Evolutionary conservation across 2,329 filamentous ascomycete species (phyloP).

Genomic region (Huntiella savannae): DNA sequence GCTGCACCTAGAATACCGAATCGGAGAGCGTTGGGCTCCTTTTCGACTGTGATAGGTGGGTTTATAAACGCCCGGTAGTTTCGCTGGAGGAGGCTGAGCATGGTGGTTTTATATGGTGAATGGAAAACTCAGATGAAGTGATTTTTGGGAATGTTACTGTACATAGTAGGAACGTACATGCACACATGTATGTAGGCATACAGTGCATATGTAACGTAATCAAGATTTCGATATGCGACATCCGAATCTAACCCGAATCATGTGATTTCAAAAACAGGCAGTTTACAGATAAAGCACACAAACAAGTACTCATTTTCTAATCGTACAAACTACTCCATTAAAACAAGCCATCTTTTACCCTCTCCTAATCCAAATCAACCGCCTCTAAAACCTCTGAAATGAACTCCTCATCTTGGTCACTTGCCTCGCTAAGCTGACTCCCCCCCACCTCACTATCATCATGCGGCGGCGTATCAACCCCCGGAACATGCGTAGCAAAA

Average conservation of each 20-base stretch:
- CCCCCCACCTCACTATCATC: slow-evolving; percentile 31
- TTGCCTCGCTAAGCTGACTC: slow-evolving; percentile 23
- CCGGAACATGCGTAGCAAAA: slow-evolving; percentile 16
- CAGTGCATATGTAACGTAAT: too few species aligned
- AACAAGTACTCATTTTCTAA: too few species aligned
- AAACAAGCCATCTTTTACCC: not conserved
- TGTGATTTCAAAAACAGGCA: too few species aligned
- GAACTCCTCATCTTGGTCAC: slow-evolving; percentile 11
- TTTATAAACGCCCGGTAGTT: slow-evolving; percentile 3
- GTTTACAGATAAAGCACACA: too few species aligned
- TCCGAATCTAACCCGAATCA: too few species aligned
- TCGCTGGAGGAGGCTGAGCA: not conserved
- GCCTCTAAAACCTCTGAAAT: slow-evolving; percentile 14
- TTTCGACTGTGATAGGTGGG: slow-evolving; percentile 1
- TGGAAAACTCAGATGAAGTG: too few species aligned
- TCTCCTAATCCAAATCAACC: slow-evolving; percentile 14
- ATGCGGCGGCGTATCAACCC: slow-evolving; percentile 33
- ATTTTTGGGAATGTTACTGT: too few species aligned
- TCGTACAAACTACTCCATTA: too few species aligned
- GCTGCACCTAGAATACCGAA: slow-evolving; percentile 26
- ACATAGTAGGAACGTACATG: too few species aligned
- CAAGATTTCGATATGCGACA: too few species aligned
- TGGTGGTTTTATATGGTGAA: too few species aligned
- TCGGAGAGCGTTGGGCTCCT: slow-evolving; percentile 16
- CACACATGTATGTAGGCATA: too few species aligned